Evolutionary conservation across 495 filamentous ascomycete species (phyloP).

Genomic region (Aspergillus wentii): DNA sequence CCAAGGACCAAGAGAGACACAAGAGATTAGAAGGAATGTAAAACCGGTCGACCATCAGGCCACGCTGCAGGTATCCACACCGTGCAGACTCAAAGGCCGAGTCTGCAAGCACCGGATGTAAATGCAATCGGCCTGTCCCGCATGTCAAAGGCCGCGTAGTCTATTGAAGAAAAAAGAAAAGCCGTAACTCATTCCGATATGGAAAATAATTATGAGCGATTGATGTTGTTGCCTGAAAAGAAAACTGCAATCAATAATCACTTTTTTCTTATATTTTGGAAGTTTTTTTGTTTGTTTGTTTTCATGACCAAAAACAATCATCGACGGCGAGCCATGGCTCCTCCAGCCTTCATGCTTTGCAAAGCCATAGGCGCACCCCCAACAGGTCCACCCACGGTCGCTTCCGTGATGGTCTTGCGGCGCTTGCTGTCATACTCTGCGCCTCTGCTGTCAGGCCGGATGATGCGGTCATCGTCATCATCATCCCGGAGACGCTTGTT

Average conservation of each 20-base stretch:
- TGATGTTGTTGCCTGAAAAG: conserved; percentile 2
- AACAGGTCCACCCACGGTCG: conserved; percentile 42
- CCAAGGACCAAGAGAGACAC: not conserved
- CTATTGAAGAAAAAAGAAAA: conserved; percentile 20
- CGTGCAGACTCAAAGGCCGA: conserved; percentile 5
- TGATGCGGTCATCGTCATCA: conserved; percentile 68
- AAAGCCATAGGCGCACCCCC: conserved; percentile 33
- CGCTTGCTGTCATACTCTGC: conserved; percentile 72
- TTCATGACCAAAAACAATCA: conserved; percentile 14
- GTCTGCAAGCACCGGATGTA: conserved; percentile 1
- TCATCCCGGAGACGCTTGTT: conserved; percentile 78
- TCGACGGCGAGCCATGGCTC: conserved; percentile 33
- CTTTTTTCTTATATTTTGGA: conserved; percentile 4
- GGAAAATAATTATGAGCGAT: conserved; percentile 3
- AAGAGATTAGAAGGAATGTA: not conserved
- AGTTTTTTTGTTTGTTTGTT: conserved; percentile 1
- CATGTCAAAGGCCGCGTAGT: conserved; percentile 16
- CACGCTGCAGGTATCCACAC: no score
- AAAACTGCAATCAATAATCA: no score
- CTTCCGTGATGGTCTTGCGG: conserved; percentile 71
- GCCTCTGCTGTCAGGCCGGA: conserved; percentile 62
- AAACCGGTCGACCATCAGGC: not conserved
- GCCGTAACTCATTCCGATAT: conserved; percentile 10
- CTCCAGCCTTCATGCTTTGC: conserved; percentile 42
- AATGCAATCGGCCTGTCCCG: not conserved